phyloP scores from a whole-genome alignment of 495 filamentous ascomycete species.

The Coniosporium apollinis region DNA sequence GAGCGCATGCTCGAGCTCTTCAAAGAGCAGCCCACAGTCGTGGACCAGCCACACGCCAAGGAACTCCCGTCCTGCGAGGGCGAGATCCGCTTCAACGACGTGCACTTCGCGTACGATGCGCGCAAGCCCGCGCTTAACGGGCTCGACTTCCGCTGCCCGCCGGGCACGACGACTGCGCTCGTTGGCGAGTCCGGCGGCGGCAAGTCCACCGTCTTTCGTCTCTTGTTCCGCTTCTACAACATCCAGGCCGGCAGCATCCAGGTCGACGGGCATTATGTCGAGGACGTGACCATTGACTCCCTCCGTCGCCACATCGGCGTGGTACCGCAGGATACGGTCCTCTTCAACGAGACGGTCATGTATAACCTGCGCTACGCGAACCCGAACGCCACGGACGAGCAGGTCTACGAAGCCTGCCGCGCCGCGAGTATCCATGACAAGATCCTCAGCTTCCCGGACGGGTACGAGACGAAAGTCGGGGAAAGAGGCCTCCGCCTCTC shows the following conservation, averaged over 20 bases:
- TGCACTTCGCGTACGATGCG: constrained; percentile 78
- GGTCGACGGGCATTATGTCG: constrained; percentile 70
- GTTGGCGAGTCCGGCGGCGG: constrained; percentile 94
- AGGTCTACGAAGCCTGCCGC: constrained; percentile 75
- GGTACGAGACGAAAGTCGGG: constrained; percentile 82
- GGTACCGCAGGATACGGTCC: constrained; percentile 86
- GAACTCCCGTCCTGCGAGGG: constrained; percentile 53
- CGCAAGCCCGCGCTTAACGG: constrained; percentile 74
- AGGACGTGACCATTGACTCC: constrained; percentile 83
- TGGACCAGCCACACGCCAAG: constrained; percentile 42
- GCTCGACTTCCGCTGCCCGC: constrained; percentile 62
- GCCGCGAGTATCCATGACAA: constrained; percentile 93
- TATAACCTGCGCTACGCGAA: constrained; percentile 95
- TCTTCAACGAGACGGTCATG: constrained; percentile 97
- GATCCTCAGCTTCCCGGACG: constrained; percentile 83
- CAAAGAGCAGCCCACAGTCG: constrained; percentile 82
- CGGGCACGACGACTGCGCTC: constrained; percentile 86
- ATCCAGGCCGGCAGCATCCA: constrained; percentile 56
- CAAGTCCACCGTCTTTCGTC: constrained; percentile 92
- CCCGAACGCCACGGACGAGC: constrained; percentile 64
- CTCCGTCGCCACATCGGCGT: constrained; percentile 80
- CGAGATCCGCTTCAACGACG: constrained; percentile 68
- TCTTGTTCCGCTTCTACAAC: constrained; percentile 94
- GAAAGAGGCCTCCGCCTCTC: constrained; percentile 86
- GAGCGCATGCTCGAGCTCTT: constrained; percentile 91